phyloP scores from a whole-genome alignment of 2,329 filamentous ascomycete genomes.

The Diplodia mutila region DNA sequence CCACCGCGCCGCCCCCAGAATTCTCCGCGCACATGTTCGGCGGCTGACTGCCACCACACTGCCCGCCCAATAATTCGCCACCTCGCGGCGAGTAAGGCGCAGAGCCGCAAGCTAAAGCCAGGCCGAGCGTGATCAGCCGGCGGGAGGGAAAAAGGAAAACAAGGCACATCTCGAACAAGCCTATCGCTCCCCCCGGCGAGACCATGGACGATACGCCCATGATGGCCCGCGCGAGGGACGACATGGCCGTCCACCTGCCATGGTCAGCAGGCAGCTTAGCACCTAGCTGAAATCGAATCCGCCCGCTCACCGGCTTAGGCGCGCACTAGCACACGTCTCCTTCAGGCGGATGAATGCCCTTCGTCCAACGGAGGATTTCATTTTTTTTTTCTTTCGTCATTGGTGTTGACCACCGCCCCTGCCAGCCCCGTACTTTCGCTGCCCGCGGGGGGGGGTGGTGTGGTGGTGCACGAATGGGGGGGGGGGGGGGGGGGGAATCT shows the following conservation, averaged over 20 bases:
- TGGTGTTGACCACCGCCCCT: neutral
- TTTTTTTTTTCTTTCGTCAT: constrained; percentile 7
- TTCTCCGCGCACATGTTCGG: neutral
- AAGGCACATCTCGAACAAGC: neutral
- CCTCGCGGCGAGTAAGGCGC: constrained; percentile 5
- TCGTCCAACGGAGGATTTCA: constrained; percentile 2
- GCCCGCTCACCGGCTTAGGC: neutral
- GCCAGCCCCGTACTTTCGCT: neutral
- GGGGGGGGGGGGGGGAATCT: too few relatives aligned
- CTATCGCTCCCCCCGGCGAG: constrained; percentile 2
- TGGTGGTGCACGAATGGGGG: constrained; percentile 16
- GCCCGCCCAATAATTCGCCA: constrained; percentile 1
- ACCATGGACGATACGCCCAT: neutral
- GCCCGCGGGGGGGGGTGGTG: constrained; percentile 16
- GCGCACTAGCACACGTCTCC: neutral
- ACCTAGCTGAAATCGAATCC: neutral
- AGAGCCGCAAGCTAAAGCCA: constrained; percentile 26
- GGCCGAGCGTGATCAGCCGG: constrained; percentile 3
- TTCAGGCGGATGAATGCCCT: constrained; percentile 8
- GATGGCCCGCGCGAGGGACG: neutral
- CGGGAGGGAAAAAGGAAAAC: constrained; percentile 7
- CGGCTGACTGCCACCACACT: neutral
- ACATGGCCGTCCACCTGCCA: neutral
- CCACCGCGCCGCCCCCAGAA: neutral
- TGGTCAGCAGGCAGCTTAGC: constrained; percentile 9